Evolutionary conservation across 768 basidiomycete genomes (phyloP), one percentile per base, ranked within the genome.

Genomic region (Kwoniella sp.): DNA sequence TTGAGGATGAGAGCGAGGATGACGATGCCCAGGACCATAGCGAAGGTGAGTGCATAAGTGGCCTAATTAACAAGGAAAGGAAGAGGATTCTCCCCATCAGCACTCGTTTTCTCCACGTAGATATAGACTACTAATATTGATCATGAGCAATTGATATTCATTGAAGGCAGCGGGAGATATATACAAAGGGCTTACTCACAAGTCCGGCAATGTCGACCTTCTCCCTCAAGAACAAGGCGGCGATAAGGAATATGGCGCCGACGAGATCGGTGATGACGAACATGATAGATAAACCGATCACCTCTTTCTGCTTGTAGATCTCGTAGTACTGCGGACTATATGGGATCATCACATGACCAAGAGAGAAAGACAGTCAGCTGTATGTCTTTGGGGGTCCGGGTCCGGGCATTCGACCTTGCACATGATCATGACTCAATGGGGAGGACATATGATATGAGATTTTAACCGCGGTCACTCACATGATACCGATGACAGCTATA

Each of bases 231-330:
- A 81, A 83, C 19, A 91, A 83, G 22, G 87, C 88, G 13, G 90
- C 81, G 65, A 85, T 83, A 59, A 85, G 87, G 80, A 90, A 90
- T 1, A 91, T 74, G 5, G 85, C 88, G 33, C 90, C 90, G 8
- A 86, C 72, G 60, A 87, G 82, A 71, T 92, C 90, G 54, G 91
- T 82, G 10, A 79, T 66, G 81, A 91, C 87, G 80, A 91, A 91
- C 4, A 81, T 46, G 30, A 88, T 79, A 0, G 87, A 88, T 55
- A 92, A 85, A 9, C 90, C 90, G 24, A 72, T 60, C 44, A 80
- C 79, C 60, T 79, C 72, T 66, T 82, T 82, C 70, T 83, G 82
- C 64, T 84, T 84, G 79, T 84, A 88, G 47, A 92, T 91, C 73
- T 91, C 89, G 76, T 84, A 86, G 70, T 88, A 91, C 77, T 92